phyloP scores from a whole-genome alignment of 2,329 filamentous ascomycete species.

The Aspergillus neoniger region DNA sequence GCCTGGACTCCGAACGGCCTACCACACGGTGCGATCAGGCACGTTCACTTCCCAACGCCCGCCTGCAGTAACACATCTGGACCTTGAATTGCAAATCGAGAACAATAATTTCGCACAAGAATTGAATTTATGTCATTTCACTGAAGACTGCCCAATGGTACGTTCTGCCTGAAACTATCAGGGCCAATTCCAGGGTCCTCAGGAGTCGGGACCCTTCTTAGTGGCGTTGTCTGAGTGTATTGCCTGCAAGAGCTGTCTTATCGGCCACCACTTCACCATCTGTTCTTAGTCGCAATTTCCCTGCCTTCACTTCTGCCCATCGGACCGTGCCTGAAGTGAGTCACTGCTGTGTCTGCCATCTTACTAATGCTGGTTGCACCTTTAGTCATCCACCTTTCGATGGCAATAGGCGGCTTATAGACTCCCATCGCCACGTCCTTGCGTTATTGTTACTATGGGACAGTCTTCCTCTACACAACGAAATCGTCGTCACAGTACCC shows the following conservation, averaged over 20 bases:
- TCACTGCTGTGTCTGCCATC: constrained; percentile 7
- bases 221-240: constrained; percentile 10
- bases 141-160: constrained; percentile 22
- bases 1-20: neutral
- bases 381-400: constrained; percentile 30
- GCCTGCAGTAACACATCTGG: neutral
- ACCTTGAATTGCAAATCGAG: neutral
- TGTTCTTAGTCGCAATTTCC: constrained; percentile 1
- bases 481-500: constrained; percentile 33
- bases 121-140: constrained; percentile 1
- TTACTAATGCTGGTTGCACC: constrained; percentile 24
- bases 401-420: constrained; percentile 35
- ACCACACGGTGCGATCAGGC: constrained; percentile 1
- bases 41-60: neutral
- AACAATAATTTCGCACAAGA: neutral
- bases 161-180: constrained; percentile 4
- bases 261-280: constrained; percentile 2
- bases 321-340: neutral
- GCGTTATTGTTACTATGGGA: constrained; percentile 43
- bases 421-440: constrained; percentile 23
- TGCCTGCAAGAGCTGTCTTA: constrained; percentile 10
- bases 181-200: neutral
- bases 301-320: neutral
- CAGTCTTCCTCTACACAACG: constrained; percentile 46
- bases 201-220: neutral